Conservation (phyloP, 2,329 filamentous ascomycete genomes). For the Fusarium odoratissimum region DNA sequence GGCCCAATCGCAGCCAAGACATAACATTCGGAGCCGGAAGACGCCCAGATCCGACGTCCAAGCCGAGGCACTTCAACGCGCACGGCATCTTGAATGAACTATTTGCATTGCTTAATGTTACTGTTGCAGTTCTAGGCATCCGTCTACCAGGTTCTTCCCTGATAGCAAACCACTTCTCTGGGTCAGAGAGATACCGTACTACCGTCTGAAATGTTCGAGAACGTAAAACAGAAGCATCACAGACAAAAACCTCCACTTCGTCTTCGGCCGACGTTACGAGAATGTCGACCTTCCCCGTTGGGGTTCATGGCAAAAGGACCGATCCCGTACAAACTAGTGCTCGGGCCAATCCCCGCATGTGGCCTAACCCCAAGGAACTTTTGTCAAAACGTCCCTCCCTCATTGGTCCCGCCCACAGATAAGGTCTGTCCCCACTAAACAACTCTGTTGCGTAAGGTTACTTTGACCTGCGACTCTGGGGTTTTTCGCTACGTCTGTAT, state of each 20-base stretch:
- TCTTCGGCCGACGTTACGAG: slow-evolving; percentile 16
- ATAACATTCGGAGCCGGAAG: slow-evolving; percentile 24
- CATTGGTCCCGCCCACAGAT: slow-evolving; percentile 7
- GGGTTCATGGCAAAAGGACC: slow-evolving; percentile 34
- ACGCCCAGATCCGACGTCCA: slow-evolving; percentile 11
- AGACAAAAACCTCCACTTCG: not conserved
- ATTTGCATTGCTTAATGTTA: not conserved
- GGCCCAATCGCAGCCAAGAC: not conserved
- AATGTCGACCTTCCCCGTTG: slow-evolving; percentile 30
- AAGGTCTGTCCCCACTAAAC: slow-evolving; percentile 25
- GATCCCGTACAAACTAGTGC: slow-evolving; percentile 20
- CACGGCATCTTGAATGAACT: not conserved
- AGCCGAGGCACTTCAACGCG: slow-evolving; percentile 5
- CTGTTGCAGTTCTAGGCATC: not conserved
- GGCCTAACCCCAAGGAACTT: slow-evolving; percentile 28
- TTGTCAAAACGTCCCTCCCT: slow-evolving; percentile 1
- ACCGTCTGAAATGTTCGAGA: not conserved
- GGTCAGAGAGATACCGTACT: not conserved
- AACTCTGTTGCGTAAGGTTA: slow-evolving; percentile 18
- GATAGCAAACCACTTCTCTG: not conserved
- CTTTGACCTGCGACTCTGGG: not conserved
- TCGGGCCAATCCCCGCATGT: slow-evolving; percentile 32
- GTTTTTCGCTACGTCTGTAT: not conserved
- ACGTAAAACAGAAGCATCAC: not conserved
- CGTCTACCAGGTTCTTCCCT: not conserved